Base-by-base conservation (phyloP, 768 basidiomycete species). In the Mycena vulgaris region DNA sequence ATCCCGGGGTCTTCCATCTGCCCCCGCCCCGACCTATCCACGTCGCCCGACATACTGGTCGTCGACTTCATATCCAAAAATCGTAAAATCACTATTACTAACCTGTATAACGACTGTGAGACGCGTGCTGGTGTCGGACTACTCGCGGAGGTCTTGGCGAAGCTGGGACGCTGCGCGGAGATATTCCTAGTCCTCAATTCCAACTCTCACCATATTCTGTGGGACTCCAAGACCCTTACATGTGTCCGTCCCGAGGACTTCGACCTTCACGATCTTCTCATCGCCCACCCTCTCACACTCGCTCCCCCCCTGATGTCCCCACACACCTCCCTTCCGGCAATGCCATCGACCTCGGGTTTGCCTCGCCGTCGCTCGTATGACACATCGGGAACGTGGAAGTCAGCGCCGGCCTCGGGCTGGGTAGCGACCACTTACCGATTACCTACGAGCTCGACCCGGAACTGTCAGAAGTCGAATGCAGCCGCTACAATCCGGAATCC, bases 121-220 rank as follows among this genome's bases (percentile, higher is more conserved):
- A 65, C 63, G 7, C 42, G 63, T 19, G 40, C 63, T 1, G 63
- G 63, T 0, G 63, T 65, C 5, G 42, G 3, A 1, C 52, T 65
- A 1, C 31, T 63, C 13, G 21, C 27, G 16, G 0, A 30, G 1
- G 61, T 63, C 10, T 49, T 63, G 17, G 37, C 23, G 1, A n/a
- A 25, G 1, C 30, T 63, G 0, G 37, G 27, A 1, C 37, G 8
- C 2, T 16, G 14, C 1, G 14, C 6, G 1, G 51, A 52, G 27
- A 52, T 28, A 3, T 11, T 63, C 11, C 2, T 21, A 0, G 5
- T 63, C 19, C 52, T 63, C 48, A 48, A 62, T 33, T 62, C 61
- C 1, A 62, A 62, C 17, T 62, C 61, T 13, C 61, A 62, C 25
- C 61, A 63, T 23, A 33, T 61, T 21, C 60, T 48, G n/a, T 63